Evolutionary conservation across 306 rosid species (phyloP), one percentile per base, ranked within the genome.

Genomic region (Begonia loranthoides): DNA sequence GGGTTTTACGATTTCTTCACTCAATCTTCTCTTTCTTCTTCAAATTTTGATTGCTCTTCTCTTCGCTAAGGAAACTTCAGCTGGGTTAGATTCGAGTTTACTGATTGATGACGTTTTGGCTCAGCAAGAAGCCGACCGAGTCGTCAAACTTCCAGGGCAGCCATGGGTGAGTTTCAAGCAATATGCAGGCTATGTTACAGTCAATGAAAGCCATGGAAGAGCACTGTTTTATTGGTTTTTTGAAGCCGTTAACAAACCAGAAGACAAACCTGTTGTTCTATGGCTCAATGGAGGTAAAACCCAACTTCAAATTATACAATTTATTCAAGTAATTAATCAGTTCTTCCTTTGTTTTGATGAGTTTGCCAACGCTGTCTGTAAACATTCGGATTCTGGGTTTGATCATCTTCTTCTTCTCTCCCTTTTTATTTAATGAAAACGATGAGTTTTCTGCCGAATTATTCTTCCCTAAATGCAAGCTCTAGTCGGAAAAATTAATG

Each of bases 201-300:
- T 87, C 40, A 83, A 87, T 59, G 46, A 78, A 43, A 55, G 66
- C 45, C 94, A 83, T 58, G 96, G 94, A 33, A 73, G 94, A 70
- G 87, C 96, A 28, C 67, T 87, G 58, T 87, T 87, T 58, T 87
- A 87, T 70, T 87, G 96, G 96, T 87, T 87, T 63, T 80, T 87
- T 9, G 84, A 80, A 49, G 67, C 94, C 39, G 47, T 64, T 13
- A 17, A 61, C 0, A 52, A 66, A 5, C 71, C 90, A 11, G 40
- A 66, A 12, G 9, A 64, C 0, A 83, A 82, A 65, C 94, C 96
- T 52, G 55, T 87, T 41, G 76, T 87, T 17, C 73, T 87, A 0
- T 87, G 96, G 96, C 90, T 87, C 36, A 87, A 87, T 56, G 96
- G 96, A 83, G 96, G 96, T 87, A 70, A 43, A 10, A n/a, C 13